Conservation (phyloP, 1,284 basidiomycete species). For the Cryptococcus jaspeensis region DNA sequence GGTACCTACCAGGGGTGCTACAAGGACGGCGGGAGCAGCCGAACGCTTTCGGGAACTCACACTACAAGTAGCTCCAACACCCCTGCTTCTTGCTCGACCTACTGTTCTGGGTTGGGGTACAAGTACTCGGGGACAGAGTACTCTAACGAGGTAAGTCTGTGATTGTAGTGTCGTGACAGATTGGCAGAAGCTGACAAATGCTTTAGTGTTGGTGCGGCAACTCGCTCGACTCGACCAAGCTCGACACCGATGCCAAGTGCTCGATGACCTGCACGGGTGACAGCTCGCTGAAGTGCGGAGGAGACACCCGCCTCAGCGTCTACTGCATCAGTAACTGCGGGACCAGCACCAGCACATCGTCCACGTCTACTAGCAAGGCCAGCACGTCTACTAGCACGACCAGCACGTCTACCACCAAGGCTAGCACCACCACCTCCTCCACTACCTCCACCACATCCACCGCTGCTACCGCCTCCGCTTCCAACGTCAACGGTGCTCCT, state of each 20-base stretch:
- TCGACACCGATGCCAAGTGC: slow-evolving; percentile 16
- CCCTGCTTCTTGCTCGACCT: slow-evolving; percentile 14
- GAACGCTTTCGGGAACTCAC: slow-evolving; percentile 18
- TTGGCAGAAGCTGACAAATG: neutral
- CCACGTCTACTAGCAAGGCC: slow-evolving; percentile 6
- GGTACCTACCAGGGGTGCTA: slow-evolving; percentile 35
- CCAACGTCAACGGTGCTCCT: slow-evolving; percentile 17
- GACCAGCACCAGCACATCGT: slow-evolving; percentile 4
- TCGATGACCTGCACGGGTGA: slow-evolving; percentile 18
- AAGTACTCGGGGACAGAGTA: slow-evolving; percentile 26
- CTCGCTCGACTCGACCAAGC: slow-evolving; percentile 1
- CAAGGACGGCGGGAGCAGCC: slow-evolving; percentile 15
- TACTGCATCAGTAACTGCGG: slow-evolving; percentile 15
- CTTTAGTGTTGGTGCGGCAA: slow-evolving; percentile 27
- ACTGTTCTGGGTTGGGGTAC: slow-evolving; percentile 20
- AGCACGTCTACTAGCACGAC: slow-evolving; percentile 4
- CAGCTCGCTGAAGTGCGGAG: slow-evolving; percentile 17
- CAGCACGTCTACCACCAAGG: neutral
- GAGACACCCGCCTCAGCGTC: slow-evolving; percentile 23
- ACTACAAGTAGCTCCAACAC: slow-evolving; percentile 14
- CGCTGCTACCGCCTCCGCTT: slow-evolving; percentile 4
- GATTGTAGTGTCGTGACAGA: neutral
- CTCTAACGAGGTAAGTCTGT: slow-evolving; percentile 18
- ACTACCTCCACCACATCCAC: neutral
- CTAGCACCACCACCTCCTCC: slow-evolving; percentile 4